phyloP scores from a whole-genome alignment of 2,329 filamentous ascomycete species.

The Fusarium sp. region DNA sequence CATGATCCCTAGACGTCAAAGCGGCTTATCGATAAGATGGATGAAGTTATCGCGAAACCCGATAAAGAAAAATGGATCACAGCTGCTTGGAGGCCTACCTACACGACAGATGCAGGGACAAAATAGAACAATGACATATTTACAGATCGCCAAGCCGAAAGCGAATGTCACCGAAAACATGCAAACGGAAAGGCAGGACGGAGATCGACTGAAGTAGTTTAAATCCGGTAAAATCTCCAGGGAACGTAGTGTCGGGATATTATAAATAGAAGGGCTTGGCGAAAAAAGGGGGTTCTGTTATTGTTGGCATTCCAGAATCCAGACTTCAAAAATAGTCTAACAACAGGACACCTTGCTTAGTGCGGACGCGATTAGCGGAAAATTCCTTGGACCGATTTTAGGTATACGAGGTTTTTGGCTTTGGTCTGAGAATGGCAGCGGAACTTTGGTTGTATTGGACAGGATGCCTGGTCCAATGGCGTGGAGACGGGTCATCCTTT shows the following conservation, averaged over 20 bases:
- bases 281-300: background rate
- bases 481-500: background rate
- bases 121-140: background rate
- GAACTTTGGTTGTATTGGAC: conserved; percentile 7
- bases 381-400: conserved; percentile 17
- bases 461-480: conserved; percentile 3
- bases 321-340: conserved; percentile 11
- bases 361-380: conserved; percentile 25
- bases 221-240: background rate
- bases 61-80: background rate
- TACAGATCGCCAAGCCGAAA: background rate
- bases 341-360: background rate
- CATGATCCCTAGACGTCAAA: background rate
- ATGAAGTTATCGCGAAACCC: background rate
- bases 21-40: background rate
- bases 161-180: background rate
- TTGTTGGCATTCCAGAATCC: background rate
- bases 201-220: background rate
- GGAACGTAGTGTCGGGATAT: background rate
- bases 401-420: conserved; percentile 23
- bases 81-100: background rate
- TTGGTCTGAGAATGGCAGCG: background rate
- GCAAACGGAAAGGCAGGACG: background rate
- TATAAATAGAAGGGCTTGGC: conserved; percentile 2
- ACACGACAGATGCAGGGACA: background rate